phyloP scores from a whole-genome alignment of 805 yeast species.

The Cephaloascus fragrans region DNA sequence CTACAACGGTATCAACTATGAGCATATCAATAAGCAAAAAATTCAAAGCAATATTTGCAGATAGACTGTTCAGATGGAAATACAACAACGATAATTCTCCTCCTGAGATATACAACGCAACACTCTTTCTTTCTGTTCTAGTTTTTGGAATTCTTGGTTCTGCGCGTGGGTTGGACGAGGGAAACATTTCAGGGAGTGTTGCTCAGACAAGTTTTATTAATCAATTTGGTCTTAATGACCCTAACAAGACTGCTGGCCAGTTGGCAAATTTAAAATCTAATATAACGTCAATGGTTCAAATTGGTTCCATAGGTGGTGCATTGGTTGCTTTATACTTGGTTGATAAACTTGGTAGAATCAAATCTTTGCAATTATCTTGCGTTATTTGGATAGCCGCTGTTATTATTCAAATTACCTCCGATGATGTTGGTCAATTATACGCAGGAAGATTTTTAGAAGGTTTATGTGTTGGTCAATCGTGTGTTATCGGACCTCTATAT shows the following conservation, averaged over 20 bases:
- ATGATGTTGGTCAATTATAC: slow-evolving; percentile 36
- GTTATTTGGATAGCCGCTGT: slow-evolving; percentile 34
- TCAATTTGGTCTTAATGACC: slow-evolving; percentile 34
- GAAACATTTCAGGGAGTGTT: slow-evolving; percentile 35
- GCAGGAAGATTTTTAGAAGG: slow-evolving; percentile 51
- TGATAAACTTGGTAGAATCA: slow-evolving; percentile 42
- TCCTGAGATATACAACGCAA: slow-evolving; percentile 34
- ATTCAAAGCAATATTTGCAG: neutral
- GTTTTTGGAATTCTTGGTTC: slow-evolving; percentile 47
- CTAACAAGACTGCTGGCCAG: slow-evolving; percentile 17
- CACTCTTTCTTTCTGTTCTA: slow-evolving; percentile 32
- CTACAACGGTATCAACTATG: too few relatives aligned
- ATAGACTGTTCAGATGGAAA: slow-evolving; percentile 12
- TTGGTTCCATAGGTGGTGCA: slow-evolving; percentile 47
- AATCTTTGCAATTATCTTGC: slow-evolving; percentile 34
- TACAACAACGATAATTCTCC: slow-evolving; percentile 24
- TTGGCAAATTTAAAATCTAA: slow-evolving; percentile 41
- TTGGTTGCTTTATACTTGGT: slow-evolving; percentile 35
- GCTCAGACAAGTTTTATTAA: slow-evolving; percentile 31
- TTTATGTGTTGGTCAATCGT: slow-evolving; percentile 46
- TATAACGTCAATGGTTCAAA: slow-evolving; percentile 49
- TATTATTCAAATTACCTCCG: slow-evolving; percentile 37
- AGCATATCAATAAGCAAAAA: too few relatives aligned
- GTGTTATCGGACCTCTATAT: slow-evolving; percentile 46
- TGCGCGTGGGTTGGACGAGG: slow-evolving; percentile 53